Evolutionary conservation across 805 yeast species (phyloP).

Genomic region (Grigorovia yakushimaensis): DNA sequence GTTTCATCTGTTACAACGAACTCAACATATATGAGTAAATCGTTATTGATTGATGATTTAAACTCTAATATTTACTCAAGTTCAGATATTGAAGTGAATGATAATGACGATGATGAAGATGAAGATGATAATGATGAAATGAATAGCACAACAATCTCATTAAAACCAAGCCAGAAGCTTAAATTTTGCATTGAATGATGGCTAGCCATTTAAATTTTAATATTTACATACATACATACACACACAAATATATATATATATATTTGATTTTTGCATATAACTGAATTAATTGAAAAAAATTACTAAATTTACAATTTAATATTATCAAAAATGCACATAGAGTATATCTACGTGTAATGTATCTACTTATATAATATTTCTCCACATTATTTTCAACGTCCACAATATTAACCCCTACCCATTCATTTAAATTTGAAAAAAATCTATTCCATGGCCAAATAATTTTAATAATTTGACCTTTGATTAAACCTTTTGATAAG

Average conservation of each 20-base stretch:
- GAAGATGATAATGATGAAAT: neutral
- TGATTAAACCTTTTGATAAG: slow-evolving; percentile 64
- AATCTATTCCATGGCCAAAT: slow-evolving; percentile 61
- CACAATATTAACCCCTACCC: slow-evolving; percentile 18
- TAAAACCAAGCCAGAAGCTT: neutral
- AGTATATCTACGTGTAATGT: neutral
- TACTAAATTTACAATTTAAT: too few species aligned
- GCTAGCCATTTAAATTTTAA: neutral
- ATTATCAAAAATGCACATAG: too few species aligned
- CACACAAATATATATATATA: neutral
- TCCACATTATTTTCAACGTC: neutral
- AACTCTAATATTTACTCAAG: slow-evolving; percentile 1
- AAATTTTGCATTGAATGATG: neutral
- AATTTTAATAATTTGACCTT: slow-evolving; percentile 63
- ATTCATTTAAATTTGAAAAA: slow-evolving; percentile 29
- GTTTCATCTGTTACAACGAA: slow-evolving; percentile 11
- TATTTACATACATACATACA: neutral
- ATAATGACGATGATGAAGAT: slow-evolving; percentile 9
- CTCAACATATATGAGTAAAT: slow-evolving; percentile 13
- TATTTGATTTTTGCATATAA: neutral
- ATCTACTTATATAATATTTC: neutral
- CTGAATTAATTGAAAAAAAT: too few species aligned
- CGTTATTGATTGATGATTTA: slow-evolving; percentile 13
- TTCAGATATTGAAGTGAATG: slow-evolving; percentile 11
- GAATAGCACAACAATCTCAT: neutral